phyloP scores from a whole-genome alignment of 2,329 filamentous ascomycete genomes.

The Pseudogymnoascus sp. region DNA sequence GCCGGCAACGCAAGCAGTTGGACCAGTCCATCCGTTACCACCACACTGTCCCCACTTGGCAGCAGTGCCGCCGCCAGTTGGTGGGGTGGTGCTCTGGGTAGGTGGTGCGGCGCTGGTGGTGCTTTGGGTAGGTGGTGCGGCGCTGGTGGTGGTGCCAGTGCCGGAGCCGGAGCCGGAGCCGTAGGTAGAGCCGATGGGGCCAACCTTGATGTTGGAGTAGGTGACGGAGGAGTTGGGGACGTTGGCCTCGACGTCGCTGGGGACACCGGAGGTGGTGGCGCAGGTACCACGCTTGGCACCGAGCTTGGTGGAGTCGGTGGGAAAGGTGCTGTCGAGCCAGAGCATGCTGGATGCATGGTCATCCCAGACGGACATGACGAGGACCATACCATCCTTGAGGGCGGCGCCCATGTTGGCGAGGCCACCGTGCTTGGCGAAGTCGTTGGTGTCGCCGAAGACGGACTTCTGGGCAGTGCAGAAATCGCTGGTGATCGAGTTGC shows the following conservation, averaged over 20 bases:
- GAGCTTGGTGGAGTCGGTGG: constrained; percentile 36
- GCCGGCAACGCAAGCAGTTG: constrained; percentile 17
- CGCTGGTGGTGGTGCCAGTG: neutral
- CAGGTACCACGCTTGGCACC: constrained; percentile 49
- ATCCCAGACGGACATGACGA: constrained; percentile 52
- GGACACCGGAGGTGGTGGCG: constrained; percentile 41
- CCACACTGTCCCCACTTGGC: constrained; percentile 11
- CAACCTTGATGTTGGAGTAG: constrained; percentile 28
- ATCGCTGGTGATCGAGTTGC: constrained; percentile 45
- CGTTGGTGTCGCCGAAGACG: constrained; percentile 43
- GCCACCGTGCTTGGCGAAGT: constrained; percentile 48
- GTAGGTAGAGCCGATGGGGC: constrained; percentile 26
- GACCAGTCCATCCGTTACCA: constrained; percentile 15
- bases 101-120: neutral
- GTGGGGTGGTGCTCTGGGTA: neutral
- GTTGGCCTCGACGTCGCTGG: constrained; percentile 38
- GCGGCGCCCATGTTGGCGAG: constrained; percentile 45
- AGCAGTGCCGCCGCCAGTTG: neutral
- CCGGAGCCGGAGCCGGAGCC: neutral
- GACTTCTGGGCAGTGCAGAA: constrained; percentile 50
- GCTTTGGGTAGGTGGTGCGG: neutral
- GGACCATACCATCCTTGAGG: constrained; percentile 49
- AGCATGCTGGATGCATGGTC: constrained; percentile 58
- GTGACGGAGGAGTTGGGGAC: constrained; percentile 37
- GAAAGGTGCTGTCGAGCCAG: constrained; percentile 64